These are phyloP conservation scores for Diaporthe citrichinensis DNA, from an alignment of 2,329 filamentous ascomycete species.

Conservation along the genomic window DNA sequence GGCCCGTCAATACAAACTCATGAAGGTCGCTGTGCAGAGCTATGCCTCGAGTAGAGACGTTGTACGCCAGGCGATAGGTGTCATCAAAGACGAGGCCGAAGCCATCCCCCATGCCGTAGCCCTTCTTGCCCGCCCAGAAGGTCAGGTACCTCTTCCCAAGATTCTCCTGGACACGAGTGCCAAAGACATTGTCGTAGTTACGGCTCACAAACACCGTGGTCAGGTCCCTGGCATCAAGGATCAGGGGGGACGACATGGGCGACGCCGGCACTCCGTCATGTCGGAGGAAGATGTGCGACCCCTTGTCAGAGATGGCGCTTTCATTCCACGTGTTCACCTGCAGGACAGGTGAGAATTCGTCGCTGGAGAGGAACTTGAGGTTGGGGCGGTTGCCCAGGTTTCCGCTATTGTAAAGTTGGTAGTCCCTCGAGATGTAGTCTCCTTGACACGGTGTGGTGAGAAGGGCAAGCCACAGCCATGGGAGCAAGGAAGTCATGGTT, in stretches of 20 bases:
- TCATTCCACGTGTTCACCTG: constrained; percentile 43
- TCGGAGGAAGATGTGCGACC: constrained; percentile 45
- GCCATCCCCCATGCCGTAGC: constrained; percentile 42
- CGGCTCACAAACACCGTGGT: constrained; percentile 44
- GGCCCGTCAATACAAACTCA: constrained; percentile 56
- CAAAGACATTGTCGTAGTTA: constrained; percentile 44
- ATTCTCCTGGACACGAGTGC: constrained; percentile 44
- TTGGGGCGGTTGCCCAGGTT: constrained; percentile 42
- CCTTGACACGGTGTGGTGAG: background rate
- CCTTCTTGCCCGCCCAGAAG: constrained; percentile 44
- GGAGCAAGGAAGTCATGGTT: background rate
- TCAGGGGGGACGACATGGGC: constrained; percentile 41
- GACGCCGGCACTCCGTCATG: constrained; percentile 41
- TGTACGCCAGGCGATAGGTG: constrained; percentile 43
- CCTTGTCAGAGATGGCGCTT: constrained; percentile 41
- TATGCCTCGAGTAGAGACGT: constrained; percentile 40
- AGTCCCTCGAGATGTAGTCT: constrained; percentile 42
- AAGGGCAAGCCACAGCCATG: background rate
- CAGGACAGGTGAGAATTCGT: constrained; percentile 41
- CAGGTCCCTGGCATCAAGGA: constrained; percentile 43
- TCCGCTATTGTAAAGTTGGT: constrained; percentile 43
- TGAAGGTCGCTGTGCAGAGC: constrained; percentile 46
- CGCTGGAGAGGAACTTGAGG: constrained; percentile 41
- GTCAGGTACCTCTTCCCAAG: constrained; percentile 44
- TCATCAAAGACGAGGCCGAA: constrained; percentile 44